These are phyloP conservation scores for Globisporangium splendens DNA, from an alignment of 352 stramenopile species.

Conservation along the genomic window DNA sequence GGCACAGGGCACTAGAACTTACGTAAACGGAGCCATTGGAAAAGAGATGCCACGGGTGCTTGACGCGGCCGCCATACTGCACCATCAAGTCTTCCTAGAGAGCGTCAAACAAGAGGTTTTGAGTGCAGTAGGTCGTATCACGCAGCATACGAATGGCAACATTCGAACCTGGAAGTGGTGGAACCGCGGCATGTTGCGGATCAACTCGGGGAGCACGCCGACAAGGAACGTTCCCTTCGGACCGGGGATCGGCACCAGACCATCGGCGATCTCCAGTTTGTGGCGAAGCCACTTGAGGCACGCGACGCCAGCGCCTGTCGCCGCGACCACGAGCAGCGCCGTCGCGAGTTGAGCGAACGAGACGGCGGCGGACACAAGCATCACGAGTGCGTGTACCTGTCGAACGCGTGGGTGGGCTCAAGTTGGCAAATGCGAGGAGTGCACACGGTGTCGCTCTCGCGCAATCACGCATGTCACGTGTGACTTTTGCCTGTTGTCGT, in stretches of 20 bases:
- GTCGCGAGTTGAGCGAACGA: not conserved
- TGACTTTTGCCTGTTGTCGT: too few relatives aligned
- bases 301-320: not conserved
- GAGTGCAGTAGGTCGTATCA: not conserved
- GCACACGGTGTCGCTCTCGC: too few relatives aligned
- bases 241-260: not conserved
- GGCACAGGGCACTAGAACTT: not conserved
- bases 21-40: constrained; percentile 4
- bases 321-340: not conserved
- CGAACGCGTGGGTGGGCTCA: too few relatives aligned
- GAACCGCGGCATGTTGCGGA: not conserved
- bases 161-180: not conserved
- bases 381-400: too few relatives aligned
- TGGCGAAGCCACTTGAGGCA: not conserved
- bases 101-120: not conserved
- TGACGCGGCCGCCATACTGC: constrained; percentile 10
- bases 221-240: not conserved
- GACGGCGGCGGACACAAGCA: too few relatives aligned
- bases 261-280: constrained; percentile 1
- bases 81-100: constrained; percentile 11
- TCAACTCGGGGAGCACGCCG: not conserved
- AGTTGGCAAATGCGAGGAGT: too few relatives aligned
- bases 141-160: not conserved
- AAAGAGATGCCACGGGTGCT: constrained; percentile 8
- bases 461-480: too few relatives aligned